Evolutionary conservation across 768 basidiomycete species (phyloP).

Genomic region (Strobilomyces dryophilus): DNA sequence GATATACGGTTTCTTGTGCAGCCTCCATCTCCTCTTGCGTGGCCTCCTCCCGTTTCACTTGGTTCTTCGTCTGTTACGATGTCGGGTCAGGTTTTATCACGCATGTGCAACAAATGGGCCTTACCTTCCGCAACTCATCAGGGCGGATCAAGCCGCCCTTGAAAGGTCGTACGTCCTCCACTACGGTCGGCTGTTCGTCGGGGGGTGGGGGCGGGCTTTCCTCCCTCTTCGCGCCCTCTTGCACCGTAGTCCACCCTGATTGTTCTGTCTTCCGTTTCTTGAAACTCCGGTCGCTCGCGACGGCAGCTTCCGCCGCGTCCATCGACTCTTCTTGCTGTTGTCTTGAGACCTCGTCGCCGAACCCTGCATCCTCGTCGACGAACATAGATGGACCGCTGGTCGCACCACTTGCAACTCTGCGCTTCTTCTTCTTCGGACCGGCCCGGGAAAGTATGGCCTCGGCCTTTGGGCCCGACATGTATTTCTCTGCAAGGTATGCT

Average conservation of each 20-base stretch:
- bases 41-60: slow-evolving; percentile 34
- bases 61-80: slow-evolving; percentile 37
- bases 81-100: neutral
- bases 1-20: slow-evolving; percentile 90
- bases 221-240: slow-evolving; percentile 45
- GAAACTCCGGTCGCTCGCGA: slow-evolving; percentile 74
- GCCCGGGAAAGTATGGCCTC: slow-evolving; percentile 84
- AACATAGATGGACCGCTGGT: slow-evolving; percentile 32
- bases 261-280: slow-evolving; percentile 60
- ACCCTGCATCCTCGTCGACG: slow-evolving; percentile 69
- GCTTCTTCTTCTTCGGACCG: slow-evolving; percentile 59
- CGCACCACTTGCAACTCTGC: slow-evolving; percentile 41
- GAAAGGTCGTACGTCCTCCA: slow-evolving; percentile 46
- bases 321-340: slow-evolving; percentile 52
- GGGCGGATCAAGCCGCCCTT: slow-evolving; percentile 77
- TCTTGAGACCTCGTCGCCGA: slow-evolving; percentile 46
- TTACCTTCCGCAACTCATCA: slow-evolving; percentile 64
- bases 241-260: slow-evolving; percentile 67
- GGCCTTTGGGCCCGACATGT: slow-evolving; percentile 96
- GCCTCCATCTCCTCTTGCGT: slow-evolving; percentile 46
- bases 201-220: slow-evolving; percentile 49
- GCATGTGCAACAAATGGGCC: neutral
- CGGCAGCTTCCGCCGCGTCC: slow-evolving; percentile 57
- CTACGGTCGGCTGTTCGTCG: slow-evolving; percentile 68
- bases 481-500: slow-evolving; percentile 83